Base-by-base conservation (phyloP, 2,329 filamentous ascomycete genomes). In the Venturia asperata region DNA sequence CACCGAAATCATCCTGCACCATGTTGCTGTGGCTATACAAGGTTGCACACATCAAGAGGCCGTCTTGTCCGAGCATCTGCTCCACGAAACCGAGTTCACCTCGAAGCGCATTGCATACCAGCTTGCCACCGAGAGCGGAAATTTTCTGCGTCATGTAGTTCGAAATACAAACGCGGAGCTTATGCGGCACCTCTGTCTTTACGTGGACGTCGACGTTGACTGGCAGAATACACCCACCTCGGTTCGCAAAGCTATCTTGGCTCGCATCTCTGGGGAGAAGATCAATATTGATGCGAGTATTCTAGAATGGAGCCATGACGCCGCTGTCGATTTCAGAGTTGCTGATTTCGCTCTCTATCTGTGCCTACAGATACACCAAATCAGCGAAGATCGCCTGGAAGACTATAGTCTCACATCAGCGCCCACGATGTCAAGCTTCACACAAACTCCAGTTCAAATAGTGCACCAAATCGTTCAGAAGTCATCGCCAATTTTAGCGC, bases 231-330 rank as follows among this genome's bases (percentile, higher is more conserved):
- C 60, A 19, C 60, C 60, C 10, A 5, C 24, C 43, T 41, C 60
- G 13, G 19, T 43, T 45, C 60, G 60, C 60, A 45, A 41, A 24
- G 60, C 60, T 61, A 34, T 61, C 13, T n/a, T 41, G 13, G 60
- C 60, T 61, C 60, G 60, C 17, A 61, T 61, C 6, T 43, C 39
- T 45, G 60, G 60, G 13, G n/a, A 45, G n/a, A 27, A 21, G n/a
- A 39, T 61, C 15, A n/a, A 27, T 19, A 6, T 61, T 19, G 37
- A 61, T 27, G 21, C 21, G 17, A 45, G 24, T 27, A 34, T 17
- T 21, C 21, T 27, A n/a, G 21, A 30, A 34, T 61, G 60, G 60
- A 61, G 21, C 13, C 60, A 15, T 10, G 5, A 21, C 24, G 13
- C 37, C 9, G 39, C 21, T 10, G 21, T 61, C 37, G 39, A 61